Percentiles rank a stretch among this genome's conserved stretches.
These are phyloP conservation scores for Arthrobotrys musiformis DNA, from an alignment of 2,329 filamentous ascomycete species.

Conservation along the genomic window DNA sequence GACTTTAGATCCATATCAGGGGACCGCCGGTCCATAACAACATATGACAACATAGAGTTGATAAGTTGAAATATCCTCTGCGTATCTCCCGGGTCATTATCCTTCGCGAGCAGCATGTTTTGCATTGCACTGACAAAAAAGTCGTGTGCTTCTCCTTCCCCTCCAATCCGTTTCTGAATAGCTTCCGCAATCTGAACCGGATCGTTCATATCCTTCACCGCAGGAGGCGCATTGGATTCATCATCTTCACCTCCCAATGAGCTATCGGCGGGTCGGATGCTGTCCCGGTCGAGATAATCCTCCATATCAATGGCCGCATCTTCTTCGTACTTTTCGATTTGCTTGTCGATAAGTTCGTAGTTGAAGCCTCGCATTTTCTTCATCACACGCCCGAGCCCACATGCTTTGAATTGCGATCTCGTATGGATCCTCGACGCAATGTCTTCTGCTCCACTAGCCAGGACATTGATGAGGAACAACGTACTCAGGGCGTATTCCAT, in stretches of 20 bases:
- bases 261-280: conserved; percentile 60
- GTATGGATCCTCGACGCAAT: conserved; percentile 93
- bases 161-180: conserved; percentile 84
- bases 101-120: conserved; percentile 89
- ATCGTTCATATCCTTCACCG: conserved; percentile 90
- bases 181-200: conserved; percentile 93
- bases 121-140: conserved; percentile 97
- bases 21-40: conserved; percentile 94
- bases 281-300: conserved; percentile 91
- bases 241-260: conserved; percentile 81
- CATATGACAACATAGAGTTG: conserved; percentile 98
- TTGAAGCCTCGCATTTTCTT: conserved; percentile 98
- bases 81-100: conserved; percentile 90
- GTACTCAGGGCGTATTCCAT: conserved; percentile 99
- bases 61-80: conserved; percentile 97
- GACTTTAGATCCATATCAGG: conserved; percentile 99
- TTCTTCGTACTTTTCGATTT: conserved; percentile 89
- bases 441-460: conserved; percentile 89
- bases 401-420: conserved; percentile 92
- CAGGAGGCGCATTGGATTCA: conserved; percentile 68
- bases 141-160: conserved; percentile 86
- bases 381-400: conserved; percentile 92
- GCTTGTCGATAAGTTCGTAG: conserved; percentile 98
- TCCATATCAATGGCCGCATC: conserved; percentile 99
- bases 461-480: conserved; percentile 91